Conservation (phyloP, 139 green algal species). For the Coelastrella sp. region DNA sequence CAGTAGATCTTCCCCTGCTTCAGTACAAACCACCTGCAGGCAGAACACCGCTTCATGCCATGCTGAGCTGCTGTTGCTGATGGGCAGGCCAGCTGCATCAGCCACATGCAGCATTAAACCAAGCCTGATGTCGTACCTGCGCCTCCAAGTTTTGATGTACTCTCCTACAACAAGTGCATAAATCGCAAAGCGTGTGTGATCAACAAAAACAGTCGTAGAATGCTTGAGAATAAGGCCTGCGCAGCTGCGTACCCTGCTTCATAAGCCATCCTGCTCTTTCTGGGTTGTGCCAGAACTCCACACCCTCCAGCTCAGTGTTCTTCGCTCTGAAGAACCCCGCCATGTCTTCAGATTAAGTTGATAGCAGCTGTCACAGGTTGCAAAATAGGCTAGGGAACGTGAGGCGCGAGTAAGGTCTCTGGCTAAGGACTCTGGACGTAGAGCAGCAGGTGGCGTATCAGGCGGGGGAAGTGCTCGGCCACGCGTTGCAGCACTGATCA, state of each 20-base stretch:
- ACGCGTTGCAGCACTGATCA: no score
- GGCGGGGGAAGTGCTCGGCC: no score
- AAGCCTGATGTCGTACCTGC: constrained; percentile 64
- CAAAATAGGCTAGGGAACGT: background rate
- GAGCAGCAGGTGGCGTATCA: background rate
- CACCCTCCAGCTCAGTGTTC: constrained; percentile 54
- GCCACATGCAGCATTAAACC: background rate
- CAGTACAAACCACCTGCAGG: constrained; percentile 96
- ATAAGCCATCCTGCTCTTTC: constrained; percentile 92
- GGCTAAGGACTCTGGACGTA: background rate
- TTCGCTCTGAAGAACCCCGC: constrained; percentile 35
- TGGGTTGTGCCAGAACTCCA: constrained; percentile 90
- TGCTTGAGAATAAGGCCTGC: background rate
- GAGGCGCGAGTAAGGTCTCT: no score
- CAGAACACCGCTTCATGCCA: background rate
- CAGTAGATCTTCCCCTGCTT: constrained; percentile 99
- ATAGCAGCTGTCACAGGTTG: background rate
- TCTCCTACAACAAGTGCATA: constrained; percentile 76
- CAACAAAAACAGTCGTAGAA: background rate
- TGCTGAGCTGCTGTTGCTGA: background rate
- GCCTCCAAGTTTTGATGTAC: constrained; percentile 96
- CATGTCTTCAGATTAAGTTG: background rate
- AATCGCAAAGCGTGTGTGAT: background rate
- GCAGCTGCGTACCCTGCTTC: constrained; percentile 88
- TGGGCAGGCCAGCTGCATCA: background rate